Evolutionary conservation across 768 basidiomycete genomes (phyloP), one percentile per base, ranked within the genome.

Genomic region (Grammothele lineata): DNA sequence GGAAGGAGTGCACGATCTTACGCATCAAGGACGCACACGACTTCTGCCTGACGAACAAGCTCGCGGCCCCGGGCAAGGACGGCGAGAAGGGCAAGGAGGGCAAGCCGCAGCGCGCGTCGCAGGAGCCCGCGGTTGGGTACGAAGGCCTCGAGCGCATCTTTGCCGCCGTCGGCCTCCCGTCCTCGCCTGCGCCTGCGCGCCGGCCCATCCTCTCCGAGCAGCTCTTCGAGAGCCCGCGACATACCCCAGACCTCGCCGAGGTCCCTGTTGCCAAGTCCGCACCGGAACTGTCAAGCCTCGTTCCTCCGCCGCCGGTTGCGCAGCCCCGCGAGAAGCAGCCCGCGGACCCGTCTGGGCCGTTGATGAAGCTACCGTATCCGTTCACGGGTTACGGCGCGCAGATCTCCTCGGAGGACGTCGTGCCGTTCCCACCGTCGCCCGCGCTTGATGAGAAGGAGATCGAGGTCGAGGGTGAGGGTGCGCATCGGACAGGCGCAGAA

Each of bases 21-120:
- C 76, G 92, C 36, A 72, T 94, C 22, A 79, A 83, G 55, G 87
- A 88, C 45, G 85, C 85, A 0, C 92, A 80, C 58, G 87, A 92
- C 53, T 85, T 92, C 55, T 94, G 92, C 60, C 67, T 80, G 33
- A 77, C 76, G 14, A 68, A 66, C 26, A 69, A 67, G 40, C 65
- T 63, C 6, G 50, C 61, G 36, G 63, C 60, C 34, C 15, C 17
- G 18, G 35, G 58, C 70, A 1, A 73, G 71, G 70, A 59, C 63
- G 38, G 57, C 56, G 48, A 53, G 62, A 22, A 67, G 67, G 49
- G 8, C 35, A 67, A 67, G 59, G 54, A 48, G 45, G 63, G 55
- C 40, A 50, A 34, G 46, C 40, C n/a, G 10, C 43, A 21, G 24
- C 27, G 27, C 7, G 57, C 47, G 24, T 30, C 37, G 2, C 48